These are phyloP conservation scores for Trypanosoma platydactyli DNA, from an alignment of 208 protist species.

Conservation along the genomic window DNA sequence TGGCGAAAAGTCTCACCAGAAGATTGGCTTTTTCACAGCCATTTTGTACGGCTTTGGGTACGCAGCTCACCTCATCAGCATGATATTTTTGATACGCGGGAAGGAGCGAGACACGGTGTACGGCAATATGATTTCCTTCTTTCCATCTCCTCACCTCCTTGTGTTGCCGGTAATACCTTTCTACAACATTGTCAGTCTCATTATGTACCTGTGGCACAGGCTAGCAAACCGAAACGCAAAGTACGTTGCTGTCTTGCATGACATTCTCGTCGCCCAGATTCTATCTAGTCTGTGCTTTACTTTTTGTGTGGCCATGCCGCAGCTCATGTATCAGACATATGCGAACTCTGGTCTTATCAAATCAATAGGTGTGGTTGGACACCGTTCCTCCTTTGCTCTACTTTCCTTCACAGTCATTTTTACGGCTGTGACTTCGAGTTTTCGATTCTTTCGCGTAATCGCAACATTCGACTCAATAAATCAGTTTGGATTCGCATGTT, in stretches of 20 bases:
- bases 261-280: slow-evolving; percentile 55
- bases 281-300: slow-evolving; percentile 52
- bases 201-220: slow-evolving; percentile 41
- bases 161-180: slow-evolving; percentile 67
- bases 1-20: slow-evolving; percentile 26
- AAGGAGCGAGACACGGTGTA: slow-evolving; percentile 48
- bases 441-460: slow-evolving; percentile 50
- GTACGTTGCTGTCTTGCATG: slow-evolving; percentile 52
- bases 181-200: slow-evolving; percentile 63
- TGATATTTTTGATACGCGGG: slow-evolving; percentile 60
- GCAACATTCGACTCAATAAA: slow-evolving; percentile 62
- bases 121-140: slow-evolving; percentile 25
- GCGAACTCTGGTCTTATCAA: slow-evolving; percentile 31
- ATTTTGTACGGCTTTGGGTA: slow-evolving; percentile 70
- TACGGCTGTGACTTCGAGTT: slow-evolving; percentile 45
- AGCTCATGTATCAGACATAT: slow-evolving; percentile 66
- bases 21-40: slow-evolving; percentile 61
- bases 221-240: slow-evolving; percentile 10
- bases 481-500: slow-evolving; percentile 72
- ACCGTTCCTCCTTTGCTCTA: slow-evolving; percentile 30
- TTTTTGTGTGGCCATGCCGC: slow-evolving; percentile 60
- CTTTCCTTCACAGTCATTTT: slow-evolving; percentile 32
- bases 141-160: slow-evolving; percentile 64
- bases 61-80: slow-evolving; percentile 59
- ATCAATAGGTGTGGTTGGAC: background rate